Evolutionary conservation across 306 rosid genomes (phyloP).

Genomic region (Inga leiocalycina): DNA sequence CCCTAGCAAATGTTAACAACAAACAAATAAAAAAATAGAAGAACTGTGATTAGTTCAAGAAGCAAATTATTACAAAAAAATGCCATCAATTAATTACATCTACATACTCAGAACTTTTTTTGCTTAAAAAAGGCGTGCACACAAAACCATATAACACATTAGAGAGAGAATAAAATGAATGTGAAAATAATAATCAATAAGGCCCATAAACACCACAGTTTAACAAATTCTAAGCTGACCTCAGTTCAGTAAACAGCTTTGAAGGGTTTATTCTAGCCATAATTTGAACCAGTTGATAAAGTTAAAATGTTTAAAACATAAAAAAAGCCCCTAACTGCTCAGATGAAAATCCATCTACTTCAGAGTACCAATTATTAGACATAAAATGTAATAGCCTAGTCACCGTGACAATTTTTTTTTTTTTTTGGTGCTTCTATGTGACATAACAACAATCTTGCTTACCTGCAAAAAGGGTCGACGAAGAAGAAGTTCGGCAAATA

Average conservation of each 20-base stretch:
- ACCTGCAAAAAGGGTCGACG: constrained; percentile 96
- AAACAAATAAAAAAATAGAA: constrained; percentile 25
- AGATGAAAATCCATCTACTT: not conserved
- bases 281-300: constrained; percentile 1
- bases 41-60: constrained; percentile 11
- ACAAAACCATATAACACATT: not conserved
- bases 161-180: constrained; percentile 17
- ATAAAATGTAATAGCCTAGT: not conserved
- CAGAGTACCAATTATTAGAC: constrained; percentile 14
- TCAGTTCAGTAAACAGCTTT: not conserved
- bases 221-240: constrained; percentile 18
- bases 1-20: constrained; percentile 57
- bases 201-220: constrained; percentile 11
- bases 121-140: not conserved
- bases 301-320: constrained; percentile 14
- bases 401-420: not conserved
- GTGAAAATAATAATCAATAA: constrained; percentile 21
- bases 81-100: not conserved
- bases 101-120: not conserved
- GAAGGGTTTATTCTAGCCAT: not conserved
- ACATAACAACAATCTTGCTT: not conserved
- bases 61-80: constrained; percentile 19
- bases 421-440: not conserved
- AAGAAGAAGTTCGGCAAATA: constrained; percentile 87
- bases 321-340: not conserved